phyloP scores from a whole-genome alignment of 352 stramenopile species.

The Globisporangium takayamanum region DNA sequence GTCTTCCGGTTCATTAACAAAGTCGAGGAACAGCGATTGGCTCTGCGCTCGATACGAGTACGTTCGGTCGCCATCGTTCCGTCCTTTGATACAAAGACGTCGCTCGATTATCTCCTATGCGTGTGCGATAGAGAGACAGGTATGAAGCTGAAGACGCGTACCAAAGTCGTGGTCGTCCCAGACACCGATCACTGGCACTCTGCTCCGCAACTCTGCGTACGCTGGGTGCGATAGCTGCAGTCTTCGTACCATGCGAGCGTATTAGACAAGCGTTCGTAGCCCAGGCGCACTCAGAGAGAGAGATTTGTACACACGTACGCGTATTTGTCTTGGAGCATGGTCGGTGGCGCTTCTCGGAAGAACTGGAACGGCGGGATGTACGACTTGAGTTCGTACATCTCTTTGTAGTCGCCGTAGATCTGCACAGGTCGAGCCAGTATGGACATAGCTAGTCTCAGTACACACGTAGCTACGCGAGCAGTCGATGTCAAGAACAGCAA shows the following conservation, averaged over 20 bases:
- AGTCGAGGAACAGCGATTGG: constrained; percentile 83
- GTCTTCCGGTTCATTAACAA: constrained; percentile 66
- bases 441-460: not conserved
- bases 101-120: not conserved
- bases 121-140: not conserved
- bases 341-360: constrained; percentile 43
- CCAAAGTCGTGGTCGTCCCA: constrained; percentile 91
- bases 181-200: constrained; percentile 74
- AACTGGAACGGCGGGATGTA: constrained; percentile 42
- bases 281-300: not conserved
- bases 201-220: constrained; percentile 49
- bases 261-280: not conserved
- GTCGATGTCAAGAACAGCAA: not conserved
- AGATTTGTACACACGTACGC: constrained; percentile 28
- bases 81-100: not conserved
- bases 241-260: constrained; percentile 20
- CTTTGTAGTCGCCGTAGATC: constrained; percentile 72
- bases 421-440: constrained; percentile 9
- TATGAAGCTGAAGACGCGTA: constrained; percentile 16
- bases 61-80: constrained; percentile 74
- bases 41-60: constrained; percentile 70
- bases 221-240: constrained; percentile 55
- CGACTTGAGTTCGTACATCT: constrained; percentile 33
- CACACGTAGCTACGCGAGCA: not conserved
- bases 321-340: constrained; percentile 52